Conservation (phyloP, 331 rosid species). For the Prunus yedoensis region DNA sequence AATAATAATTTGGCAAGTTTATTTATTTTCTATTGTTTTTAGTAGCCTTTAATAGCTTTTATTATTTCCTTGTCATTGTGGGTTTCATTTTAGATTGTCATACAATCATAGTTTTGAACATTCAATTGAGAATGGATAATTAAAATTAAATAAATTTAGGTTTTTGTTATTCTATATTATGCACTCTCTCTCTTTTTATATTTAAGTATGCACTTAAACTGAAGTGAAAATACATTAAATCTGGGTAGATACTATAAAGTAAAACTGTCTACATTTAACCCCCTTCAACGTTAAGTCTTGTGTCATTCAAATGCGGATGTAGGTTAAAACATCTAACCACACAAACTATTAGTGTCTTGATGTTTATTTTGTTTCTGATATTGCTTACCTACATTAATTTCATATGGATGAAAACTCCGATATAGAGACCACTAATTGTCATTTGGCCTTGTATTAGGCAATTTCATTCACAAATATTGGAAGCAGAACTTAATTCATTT, state of each 20-base stretch:
- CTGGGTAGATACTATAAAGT: not conserved
- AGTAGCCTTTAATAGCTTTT: not conserved
- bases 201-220: not conserved
- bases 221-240: not conserved
- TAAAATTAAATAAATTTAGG: not conserved
- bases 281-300: not conserved
- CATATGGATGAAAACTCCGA: no score
- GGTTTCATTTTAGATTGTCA: not conserved
- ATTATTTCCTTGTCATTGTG: not conserved
- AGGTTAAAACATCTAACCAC: not conserved
- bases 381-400: no score
- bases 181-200: not conserved
- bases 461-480: no score
- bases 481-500: no score
- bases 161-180: not conserved
- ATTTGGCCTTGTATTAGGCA: no score
- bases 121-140: not conserved
- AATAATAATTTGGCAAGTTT: not conserved
- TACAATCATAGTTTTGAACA: not conserved
- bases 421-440: no score
- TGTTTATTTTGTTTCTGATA: no score
- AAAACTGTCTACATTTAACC: not conserved
- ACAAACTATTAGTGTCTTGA: no score
- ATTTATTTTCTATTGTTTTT: not conserved
- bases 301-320: not conserved